A percentile compares a stretch with the other conserved stretches of the same genome.
phyloP scores from a whole-genome alignment of 345 rosid species.

The Salix exigua region DNA sequence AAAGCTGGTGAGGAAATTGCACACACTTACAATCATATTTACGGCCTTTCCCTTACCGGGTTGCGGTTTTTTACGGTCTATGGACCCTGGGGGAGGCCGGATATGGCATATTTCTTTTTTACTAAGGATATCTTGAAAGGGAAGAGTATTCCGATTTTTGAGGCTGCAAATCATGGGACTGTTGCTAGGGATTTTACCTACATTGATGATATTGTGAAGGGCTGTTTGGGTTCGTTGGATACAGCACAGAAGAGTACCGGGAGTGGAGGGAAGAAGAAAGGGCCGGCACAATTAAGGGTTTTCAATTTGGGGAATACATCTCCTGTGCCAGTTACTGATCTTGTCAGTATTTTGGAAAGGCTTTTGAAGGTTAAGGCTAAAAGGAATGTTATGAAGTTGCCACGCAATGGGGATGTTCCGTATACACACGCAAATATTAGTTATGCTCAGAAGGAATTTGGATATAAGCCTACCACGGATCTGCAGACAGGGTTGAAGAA shows the following conservation, averaged over 20 bases:
- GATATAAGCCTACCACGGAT: conserved; percentile 86
- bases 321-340: conserved; percentile 79
- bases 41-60: conserved; percentile 81
- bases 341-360: conserved; percentile 77
- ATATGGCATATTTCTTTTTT: conserved; percentile 93
- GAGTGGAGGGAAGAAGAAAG: conserved; percentile 84
- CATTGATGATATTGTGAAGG: conserved; percentile 90
- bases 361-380: conserved; percentile 81
- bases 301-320: conserved; percentile 92
- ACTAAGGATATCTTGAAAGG: conserved; percentile 72
- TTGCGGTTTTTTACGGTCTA: conserved; percentile 83
- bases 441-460: conserved; percentile 66
- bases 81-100: conserved; percentile 95
- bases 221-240: conserved; percentile 76
- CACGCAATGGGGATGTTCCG: conserved; percentile 86
- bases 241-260: conserved; percentile 95
- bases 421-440: conserved; percentile 94
- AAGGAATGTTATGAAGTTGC: conserved; percentile 76
- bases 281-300: conserved; percentile 81
- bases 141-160: conserved; percentile 64
- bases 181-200: conserved; percentile 94
- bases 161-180: conserved; percentile 58
- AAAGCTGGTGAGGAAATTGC: conserved; percentile 95
- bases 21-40: conserved; percentile 86
- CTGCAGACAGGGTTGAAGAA: conserved; percentile 85